Evolutionary conservation across 75 land plant species (phyloP), one percentile per base, ranked within the genome.

Genomic region (Selaginella moellendorffii): DNA sequence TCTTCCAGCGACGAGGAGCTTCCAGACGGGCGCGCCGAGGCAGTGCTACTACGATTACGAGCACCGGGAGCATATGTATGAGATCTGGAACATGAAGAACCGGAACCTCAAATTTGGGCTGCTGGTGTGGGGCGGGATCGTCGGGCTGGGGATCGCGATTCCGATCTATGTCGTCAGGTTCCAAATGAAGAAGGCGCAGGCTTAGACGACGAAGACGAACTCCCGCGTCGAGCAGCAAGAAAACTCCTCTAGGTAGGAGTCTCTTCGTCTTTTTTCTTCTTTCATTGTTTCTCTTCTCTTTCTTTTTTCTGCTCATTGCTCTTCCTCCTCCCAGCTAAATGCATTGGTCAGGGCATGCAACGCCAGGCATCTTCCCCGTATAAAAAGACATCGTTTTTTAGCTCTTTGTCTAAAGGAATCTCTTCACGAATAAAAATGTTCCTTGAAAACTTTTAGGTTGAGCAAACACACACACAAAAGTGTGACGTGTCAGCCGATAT

Each of bases 341-440:
- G 46, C 46, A 36, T 36, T 36, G 46, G 46, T 36, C 46, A 36
- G 46, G 46, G 46, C 46, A 36, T 36, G 46, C 46, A 36, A 36
- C 46, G 46, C 46, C 46, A 36, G 46, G 46, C 46, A 36, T 36
- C 46, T n/a, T n/a, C n/a, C n/a, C n/a, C n/a, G n/a, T n/a, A n/a
- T n/a, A n/a, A n/a, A 36, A 36, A 36, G 46, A 36, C 46, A 14
- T 36, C 46, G 5, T n/a, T n/a, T n/a, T n/a, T n/a, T n/a, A n/a
- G n/a, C n/a, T n/a, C n/a, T n/a, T n/a, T n/a, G n/a, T n/a, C n/a
- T n/a, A n/a, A n/a, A n/a, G n/a, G n/a, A n/a, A n/a, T n/a, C n/a
- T n/a, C n/a, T n/a, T n/a, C n/a, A n/a, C n/a, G n/a, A n/a, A n/a
- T n/a, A n/a, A n/a, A n/a, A n/a, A n/a, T n/a, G n/a, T n/a, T n/a